Conservation (phyloP, 495 filamentous ascomycete genomes). For the Podospora bellae-mahoneyi region DNA sequence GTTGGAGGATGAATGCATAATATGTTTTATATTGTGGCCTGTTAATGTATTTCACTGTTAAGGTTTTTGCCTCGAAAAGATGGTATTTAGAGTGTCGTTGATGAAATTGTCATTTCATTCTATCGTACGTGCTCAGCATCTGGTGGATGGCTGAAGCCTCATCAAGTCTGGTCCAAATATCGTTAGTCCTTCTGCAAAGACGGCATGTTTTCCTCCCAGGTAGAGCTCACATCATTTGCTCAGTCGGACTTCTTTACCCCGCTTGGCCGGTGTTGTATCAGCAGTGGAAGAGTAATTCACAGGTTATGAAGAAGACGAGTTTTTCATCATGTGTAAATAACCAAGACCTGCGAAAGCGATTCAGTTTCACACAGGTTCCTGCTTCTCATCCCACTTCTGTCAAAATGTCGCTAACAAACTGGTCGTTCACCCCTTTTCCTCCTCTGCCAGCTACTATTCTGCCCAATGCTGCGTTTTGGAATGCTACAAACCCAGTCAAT, state of each 20-base stretch:
- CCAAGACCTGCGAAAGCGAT: too few relatives aligned
- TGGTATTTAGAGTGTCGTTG: too few relatives aligned
- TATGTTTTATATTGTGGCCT: not conserved
- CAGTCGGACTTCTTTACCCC: not conserved
- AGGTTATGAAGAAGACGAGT: too few relatives aligned
- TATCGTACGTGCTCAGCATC: not conserved
- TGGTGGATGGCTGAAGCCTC: not conserved
- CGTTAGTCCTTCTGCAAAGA: not conserved
- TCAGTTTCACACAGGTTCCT: too few relatives aligned
- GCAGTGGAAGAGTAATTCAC: not conserved
- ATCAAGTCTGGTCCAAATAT: not conserved
- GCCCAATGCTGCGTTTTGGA: slow-evolving; percentile 23
- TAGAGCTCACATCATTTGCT: not conserved
- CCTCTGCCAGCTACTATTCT: slow-evolving; percentile 21
- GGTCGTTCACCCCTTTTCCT: slow-evolving; percentile 23
- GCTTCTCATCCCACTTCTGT: not conserved
- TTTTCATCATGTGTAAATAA: too few relatives aligned
- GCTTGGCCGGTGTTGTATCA: not conserved
- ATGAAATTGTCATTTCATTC: too few relatives aligned
- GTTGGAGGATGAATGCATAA: not conserved
- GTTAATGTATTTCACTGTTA: not conserved
- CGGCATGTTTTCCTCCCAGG: not conserved
- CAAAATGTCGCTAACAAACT: slow-evolving; percentile 1
- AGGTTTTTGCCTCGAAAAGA: too few relatives aligned
- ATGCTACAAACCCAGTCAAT: slow-evolving; percentile 14